These are phyloP conservation scores for Nannochloropsis gaditana DNA, from an alignment of 108 stramenopile genomes.

Conservation along the genomic window DNA sequence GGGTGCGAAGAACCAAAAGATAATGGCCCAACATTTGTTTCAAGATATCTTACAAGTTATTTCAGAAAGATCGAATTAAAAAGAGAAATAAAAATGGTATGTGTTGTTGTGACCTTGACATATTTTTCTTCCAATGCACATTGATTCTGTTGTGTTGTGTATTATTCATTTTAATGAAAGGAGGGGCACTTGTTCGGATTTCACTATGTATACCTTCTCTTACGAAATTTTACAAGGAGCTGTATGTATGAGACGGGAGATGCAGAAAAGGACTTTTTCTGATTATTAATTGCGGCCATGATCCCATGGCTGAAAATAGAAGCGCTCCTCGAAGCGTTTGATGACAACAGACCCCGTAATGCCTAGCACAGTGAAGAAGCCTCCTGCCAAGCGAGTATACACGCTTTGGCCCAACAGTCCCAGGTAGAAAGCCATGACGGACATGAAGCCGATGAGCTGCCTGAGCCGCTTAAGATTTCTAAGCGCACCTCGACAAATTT, in stretches of 20 bases:
- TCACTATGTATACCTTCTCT: too few species aligned
- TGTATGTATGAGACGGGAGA: background rate
- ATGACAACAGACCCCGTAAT: slow-evolving; percentile 10
- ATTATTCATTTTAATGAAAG: too few species aligned
- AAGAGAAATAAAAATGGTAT: too few species aligned
- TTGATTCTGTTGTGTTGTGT: too few species aligned
- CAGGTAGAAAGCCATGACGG: slow-evolving; percentile 3
- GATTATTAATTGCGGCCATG: background rate
- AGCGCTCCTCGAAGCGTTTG: slow-evolving; percentile 17
- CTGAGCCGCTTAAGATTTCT: background rate
- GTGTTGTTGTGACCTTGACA: too few species aligned
- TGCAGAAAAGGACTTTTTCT: background rate
- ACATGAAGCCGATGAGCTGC: background rate
- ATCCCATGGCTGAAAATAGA: slow-evolving; percentile 16
- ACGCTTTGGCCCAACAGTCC: background rate
- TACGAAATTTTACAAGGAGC: too few species aligned
- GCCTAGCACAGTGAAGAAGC: background rate
- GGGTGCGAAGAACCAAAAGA: too few species aligned
- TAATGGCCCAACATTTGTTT: too few species aligned
- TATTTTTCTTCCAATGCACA: too few species aligned
- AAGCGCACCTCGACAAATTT: background rate
- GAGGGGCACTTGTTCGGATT: too few species aligned
- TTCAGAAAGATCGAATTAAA: too few species aligned
- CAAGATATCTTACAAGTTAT: too few species aligned
- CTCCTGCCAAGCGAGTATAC: background rate